Base-by-base conservation (phyloP, 176 grass and related monocot species). In the Urochloa ruziziensis region DNA sequence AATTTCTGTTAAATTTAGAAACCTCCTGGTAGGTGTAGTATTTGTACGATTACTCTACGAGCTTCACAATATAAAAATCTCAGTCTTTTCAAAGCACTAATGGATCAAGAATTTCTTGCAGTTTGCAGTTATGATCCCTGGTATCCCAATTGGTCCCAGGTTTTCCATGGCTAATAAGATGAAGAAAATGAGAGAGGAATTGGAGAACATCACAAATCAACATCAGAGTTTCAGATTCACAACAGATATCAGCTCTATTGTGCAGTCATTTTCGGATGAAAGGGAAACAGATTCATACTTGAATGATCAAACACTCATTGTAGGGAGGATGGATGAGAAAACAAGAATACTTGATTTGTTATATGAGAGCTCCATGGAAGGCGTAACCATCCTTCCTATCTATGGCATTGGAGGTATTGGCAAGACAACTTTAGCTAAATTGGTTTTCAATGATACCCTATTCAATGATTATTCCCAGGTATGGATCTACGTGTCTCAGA, bases 381-480 rank as follows among this genome's bases (percentile, higher is more conserved):
- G 11, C 0, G 0, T 13, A 3, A 17, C 6, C 5, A 48, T 85
- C 17, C 39, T 89, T 49, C 82, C 87, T 0, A 89, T 89, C 6
- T 75, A 85, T 62, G 82, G 82, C 6, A 43, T 69, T 34, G 87
- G 87, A 21, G 87, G 87, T 1, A 79, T 85, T 29, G 82, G 87
- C 12, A 89, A 89, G 59, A 85, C 82, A 30, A 89, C 75, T 2
- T 33, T 89, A 4, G 87, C 87, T 21, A 35, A 68, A 28, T 6
- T 9, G 12, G 15, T 89, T 67, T 89, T 68, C 62, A 76, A 76
- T 37, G 10, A 75, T 59, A 7, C 4, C 0, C 4, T 2, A 4
- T 74, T 73, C 35, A 48, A 51, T 5, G 37, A 40, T 0, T 30
- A 85, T 30, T 58, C 4, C 29, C 18, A 2, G 7, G 72, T 47